Evolutionary conservation across 2,329 filamentous ascomycete genomes (phyloP).

Genomic region (Ceratocystis papillata): DNA sequence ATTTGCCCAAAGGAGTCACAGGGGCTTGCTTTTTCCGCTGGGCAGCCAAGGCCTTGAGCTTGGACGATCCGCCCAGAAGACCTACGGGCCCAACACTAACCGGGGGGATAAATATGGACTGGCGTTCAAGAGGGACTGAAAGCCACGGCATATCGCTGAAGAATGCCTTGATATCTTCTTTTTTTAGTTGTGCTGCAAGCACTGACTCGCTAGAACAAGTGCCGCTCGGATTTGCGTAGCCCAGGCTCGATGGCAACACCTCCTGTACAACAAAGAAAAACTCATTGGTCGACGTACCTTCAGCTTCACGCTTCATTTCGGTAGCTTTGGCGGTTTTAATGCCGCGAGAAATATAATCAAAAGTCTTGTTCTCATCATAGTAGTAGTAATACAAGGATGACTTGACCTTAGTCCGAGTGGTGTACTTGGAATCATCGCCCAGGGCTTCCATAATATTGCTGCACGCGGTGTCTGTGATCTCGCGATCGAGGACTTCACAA

Average conservation of each 20-base stretch:
- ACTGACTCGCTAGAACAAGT: conserved; percentile 5
- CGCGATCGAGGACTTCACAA: conserved; percentile 17
- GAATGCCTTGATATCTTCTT: conserved; percentile 37
- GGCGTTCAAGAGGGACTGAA: conserved; percentile 54
- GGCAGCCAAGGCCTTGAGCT: conserved; percentile 80
- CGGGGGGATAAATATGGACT: conserved; percentile 53
- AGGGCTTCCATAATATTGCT: conserved; percentile 35
- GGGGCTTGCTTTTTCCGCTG: conserved; percentile 68
- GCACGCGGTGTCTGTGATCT: conserved; percentile 13
- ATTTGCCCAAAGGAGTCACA: background rate
- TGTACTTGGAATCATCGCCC: conserved; percentile 37
- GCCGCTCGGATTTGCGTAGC: background rate
- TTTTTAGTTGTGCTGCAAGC: conserved; percentile 7
- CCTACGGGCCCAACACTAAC: conserved; percentile 42
- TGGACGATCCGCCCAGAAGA: conserved; percentile 74
- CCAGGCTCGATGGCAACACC: conserved; percentile 24
- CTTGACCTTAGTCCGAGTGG: conserved; percentile 54
- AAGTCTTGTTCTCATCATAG: conserved; percentile 71
- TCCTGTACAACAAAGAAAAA: conserved; percentile 23
- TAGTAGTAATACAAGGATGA: conserved; percentile 85
- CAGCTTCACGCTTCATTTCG: conserved; percentile 34
- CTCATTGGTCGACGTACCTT: conserved; percentile 32
- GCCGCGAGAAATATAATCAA: conserved; percentile 56
- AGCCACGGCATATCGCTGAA: conserved; percentile 85
- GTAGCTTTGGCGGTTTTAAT: conserved; percentile 32